Conservation (phyloP, 2,329 filamentous ascomycete genomes). For the Xylariaceae sp. region DNA sequence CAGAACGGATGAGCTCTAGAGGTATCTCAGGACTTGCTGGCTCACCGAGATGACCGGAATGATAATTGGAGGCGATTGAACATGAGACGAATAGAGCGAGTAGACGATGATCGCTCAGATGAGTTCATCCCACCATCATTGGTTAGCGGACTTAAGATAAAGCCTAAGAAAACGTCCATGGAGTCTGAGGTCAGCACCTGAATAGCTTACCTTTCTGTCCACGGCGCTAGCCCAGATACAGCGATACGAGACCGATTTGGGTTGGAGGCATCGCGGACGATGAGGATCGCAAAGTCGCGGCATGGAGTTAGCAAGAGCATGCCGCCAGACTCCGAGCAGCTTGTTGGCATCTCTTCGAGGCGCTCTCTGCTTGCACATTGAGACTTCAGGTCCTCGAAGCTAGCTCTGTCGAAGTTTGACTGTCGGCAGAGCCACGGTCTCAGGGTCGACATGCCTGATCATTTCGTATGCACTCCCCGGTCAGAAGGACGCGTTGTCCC, state of each 20-base stretch:
- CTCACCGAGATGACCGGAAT: no score
- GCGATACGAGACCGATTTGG: slow-evolving; percentile 3
- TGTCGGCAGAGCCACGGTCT: neutral
- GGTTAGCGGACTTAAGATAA: no score
- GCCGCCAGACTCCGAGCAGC: neutral
- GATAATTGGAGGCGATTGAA: no score
- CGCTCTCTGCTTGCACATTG: neutral
- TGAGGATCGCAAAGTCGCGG: neutral
- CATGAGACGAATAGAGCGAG: no score
- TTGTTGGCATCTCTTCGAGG: neutral
- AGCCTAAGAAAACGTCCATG: no score
- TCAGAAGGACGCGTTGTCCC: neutral
- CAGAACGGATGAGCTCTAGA: slow-evolving; percentile 1
- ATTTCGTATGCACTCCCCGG: neutral
- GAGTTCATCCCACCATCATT: no score
- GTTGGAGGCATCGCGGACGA: neutral
- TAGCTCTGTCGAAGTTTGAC: no score
- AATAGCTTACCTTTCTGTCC: no score
- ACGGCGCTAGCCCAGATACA: slow-evolving; percentile 1
- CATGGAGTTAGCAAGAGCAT: neutral
- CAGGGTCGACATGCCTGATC: neutral
- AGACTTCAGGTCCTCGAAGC: neutral
- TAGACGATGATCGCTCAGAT: no score
- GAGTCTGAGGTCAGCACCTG: no score
- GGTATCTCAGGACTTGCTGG: neutral